Evolutionary conservation across 75 land plant species (phyloP).

Genomic region (Picea glauca): DNA sequence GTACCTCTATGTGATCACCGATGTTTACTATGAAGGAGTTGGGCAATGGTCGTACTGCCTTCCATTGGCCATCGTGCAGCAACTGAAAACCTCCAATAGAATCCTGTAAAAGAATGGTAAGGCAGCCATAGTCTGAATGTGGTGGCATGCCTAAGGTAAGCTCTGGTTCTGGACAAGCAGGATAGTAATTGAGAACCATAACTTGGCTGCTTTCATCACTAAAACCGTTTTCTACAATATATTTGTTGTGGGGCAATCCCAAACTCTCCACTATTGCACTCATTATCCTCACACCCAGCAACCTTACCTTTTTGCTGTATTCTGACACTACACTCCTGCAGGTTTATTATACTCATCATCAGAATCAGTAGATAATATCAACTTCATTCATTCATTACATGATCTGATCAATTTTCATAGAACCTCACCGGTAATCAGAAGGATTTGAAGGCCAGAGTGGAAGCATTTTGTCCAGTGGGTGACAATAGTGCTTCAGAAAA

Average conservation of each 20-base stretch:
- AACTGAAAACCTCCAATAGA: constrained; percentile 38
- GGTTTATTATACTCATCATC: background rate
- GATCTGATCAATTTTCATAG: background rate
- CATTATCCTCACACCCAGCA: constrained; percentile 30
- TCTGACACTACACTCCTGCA: constrained; percentile 30
- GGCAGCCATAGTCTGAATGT: constrained; percentile 53
- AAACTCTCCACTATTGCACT: constrained; percentile 58
- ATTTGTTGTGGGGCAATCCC: constrained; percentile 22
- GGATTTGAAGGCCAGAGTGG: constrained; percentile 64
- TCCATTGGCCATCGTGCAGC: constrained; percentile 23
- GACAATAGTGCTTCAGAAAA: constrained; percentile 58
- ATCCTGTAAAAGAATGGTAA: constrained; percentile 52
- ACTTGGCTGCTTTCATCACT: constrained; percentile 37
- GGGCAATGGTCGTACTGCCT: constrained; percentile 14
- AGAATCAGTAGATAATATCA: background rate
- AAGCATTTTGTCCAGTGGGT: constrained; percentile 28
- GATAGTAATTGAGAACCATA: constrained; percentile 50
- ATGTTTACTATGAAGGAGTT: constrained; percentile 38
- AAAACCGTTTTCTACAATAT: background rate
- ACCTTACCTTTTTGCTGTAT: constrained; percentile 41
- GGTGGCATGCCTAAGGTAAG: constrained; percentile 43
- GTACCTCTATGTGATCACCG: constrained; percentile 64
- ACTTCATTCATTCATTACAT: background rate
- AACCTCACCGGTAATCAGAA: constrained; percentile 35
- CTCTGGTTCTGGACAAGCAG: constrained; percentile 42